These are phyloP conservation scores for Musa balbisiana DNA, from an alignment of 202 grass and related monocot species.

Conservation along the genomic window DNA sequence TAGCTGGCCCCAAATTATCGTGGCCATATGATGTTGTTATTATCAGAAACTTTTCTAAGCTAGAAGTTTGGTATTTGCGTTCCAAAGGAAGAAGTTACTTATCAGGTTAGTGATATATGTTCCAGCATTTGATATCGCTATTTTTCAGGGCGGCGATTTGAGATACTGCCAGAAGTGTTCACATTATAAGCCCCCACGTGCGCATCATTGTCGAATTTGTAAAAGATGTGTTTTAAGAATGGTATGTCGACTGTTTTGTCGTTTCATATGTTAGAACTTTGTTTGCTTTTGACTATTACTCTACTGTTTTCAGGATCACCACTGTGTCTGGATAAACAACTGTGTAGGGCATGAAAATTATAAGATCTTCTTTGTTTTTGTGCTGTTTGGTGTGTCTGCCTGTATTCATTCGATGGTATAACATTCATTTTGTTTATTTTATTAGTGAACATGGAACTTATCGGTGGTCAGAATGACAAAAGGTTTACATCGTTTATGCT, in stretches of 20 bases:
- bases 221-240: constrained; percentile 98
- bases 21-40: not conserved
- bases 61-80: not conserved
- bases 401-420: constrained; percentile 76
- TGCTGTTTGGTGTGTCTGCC: constrained; percentile 76
- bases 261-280: not conserved
- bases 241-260: constrained; percentile 29
- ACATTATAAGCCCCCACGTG: constrained; percentile 85
- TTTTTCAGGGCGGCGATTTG: constrained; percentile 78
- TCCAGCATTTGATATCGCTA: constrained; percentile 2
- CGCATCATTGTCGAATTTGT: constrained; percentile 91
- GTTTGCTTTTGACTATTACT: not conserved
- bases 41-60: not conserved
- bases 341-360: constrained; percentile 94
- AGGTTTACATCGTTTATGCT: constrained; percentile 22
- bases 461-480: constrained; percentile 10
- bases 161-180: constrained; percentile 97
- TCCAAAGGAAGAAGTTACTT: not conserved
- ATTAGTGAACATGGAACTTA: constrained; percentile 20
- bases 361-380: constrained; percentile 70
- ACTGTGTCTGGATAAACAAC: constrained; percentile 99
- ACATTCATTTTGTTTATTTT: constrained; percentile 10
- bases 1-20: not conserved
- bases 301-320: constrained; percentile 60
- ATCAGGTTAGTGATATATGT: not conserved